These are phyloP conservation scores for Raphanus hybrid DNA, from an alignment of 441 rosid genomes.

Conservation along the genomic window DNA sequence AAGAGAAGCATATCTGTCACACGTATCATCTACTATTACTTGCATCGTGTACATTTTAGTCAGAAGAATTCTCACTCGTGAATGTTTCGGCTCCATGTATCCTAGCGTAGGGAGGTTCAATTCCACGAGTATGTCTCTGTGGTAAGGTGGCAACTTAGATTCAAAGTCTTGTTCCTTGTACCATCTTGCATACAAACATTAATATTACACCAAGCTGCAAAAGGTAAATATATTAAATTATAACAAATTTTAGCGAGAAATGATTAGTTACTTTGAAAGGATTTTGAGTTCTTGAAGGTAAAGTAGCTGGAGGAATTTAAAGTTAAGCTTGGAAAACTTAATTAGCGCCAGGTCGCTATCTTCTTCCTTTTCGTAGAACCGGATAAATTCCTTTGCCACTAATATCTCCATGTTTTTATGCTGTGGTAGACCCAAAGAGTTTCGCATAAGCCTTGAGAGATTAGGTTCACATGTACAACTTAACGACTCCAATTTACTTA, in stretches of 20 bases:
- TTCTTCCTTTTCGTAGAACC: constrained; percentile 15
- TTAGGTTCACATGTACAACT: neutral
- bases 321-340: constrained; percentile 9
- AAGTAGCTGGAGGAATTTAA: neutral
- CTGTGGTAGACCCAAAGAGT: constrained; percentile 38
- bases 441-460: constrained; percentile 26
- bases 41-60: constrained; percentile 14
- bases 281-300: constrained; percentile 7
- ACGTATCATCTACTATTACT: constrained; percentile 46
- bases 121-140: constrained; percentile 40
- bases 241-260: neutral
- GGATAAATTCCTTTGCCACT: neutral
- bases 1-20: constrained; percentile 45
- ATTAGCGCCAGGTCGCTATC: neutral
- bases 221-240: neutral
- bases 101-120: constrained; percentile 10
- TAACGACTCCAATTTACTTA: constrained; percentile 4
- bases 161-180: constrained; percentile 39
- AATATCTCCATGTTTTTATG: constrained; percentile 20
- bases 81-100: constrained; percentile 42
- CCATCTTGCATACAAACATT: constrained; percentile 12
- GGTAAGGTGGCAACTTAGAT: constrained; percentile 30
- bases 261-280: neutral
- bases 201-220: neutral
- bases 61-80: constrained; percentile 26